phyloP scores from a whole-genome alignment of 352 stramenopile genomes.

The Discostella stelligera region DNA sequence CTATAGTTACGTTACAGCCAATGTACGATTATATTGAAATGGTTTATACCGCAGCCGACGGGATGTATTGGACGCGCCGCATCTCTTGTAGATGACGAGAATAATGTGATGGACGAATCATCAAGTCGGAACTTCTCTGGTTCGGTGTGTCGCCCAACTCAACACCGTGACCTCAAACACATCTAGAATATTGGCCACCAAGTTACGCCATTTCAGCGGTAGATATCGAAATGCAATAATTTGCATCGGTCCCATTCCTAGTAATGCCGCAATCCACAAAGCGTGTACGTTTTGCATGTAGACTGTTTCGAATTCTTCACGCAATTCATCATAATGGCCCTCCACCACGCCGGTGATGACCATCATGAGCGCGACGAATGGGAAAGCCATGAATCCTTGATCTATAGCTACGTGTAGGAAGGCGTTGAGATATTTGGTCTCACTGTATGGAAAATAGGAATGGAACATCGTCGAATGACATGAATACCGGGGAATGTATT shows the following conservation, averaged over 20 bases:
- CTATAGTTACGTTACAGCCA: background rate
- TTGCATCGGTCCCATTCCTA: conserved; percentile 23
- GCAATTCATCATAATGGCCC: conserved; percentile 18
- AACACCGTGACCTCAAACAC: conserved; percentile 24
- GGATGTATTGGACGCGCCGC: no score
- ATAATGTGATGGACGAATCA: no score
- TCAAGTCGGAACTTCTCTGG: conserved; percentile 5
- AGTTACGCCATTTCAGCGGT: conserved; percentile 11
- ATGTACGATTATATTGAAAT: background rate
- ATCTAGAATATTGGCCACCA: conserved; percentile 23
- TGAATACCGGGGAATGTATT: background rate
- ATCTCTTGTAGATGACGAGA: no score
- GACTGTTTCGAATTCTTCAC: conserved; percentile 27
- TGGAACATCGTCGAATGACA: conserved; percentile 1
- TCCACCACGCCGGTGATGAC: conserved; percentile 29
- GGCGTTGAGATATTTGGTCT: conserved; percentile 22
- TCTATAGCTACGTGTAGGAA: conserved; percentile 32
- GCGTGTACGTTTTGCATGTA: conserved; percentile 19
- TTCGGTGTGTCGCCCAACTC: conserved; percentile 28
- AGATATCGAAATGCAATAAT: conserved; percentile 31
- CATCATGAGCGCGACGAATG: conserved; percentile 27
- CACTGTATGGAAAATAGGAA: conserved; percentile 6
- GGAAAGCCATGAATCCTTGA: conserved; percentile 34
- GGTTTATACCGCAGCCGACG: background rate
- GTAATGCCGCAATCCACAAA: conserved; percentile 22